Conservation (phyloP, 2,329 filamentous ascomycete genomes). For the Coleophoma crateriformis region DNA sequence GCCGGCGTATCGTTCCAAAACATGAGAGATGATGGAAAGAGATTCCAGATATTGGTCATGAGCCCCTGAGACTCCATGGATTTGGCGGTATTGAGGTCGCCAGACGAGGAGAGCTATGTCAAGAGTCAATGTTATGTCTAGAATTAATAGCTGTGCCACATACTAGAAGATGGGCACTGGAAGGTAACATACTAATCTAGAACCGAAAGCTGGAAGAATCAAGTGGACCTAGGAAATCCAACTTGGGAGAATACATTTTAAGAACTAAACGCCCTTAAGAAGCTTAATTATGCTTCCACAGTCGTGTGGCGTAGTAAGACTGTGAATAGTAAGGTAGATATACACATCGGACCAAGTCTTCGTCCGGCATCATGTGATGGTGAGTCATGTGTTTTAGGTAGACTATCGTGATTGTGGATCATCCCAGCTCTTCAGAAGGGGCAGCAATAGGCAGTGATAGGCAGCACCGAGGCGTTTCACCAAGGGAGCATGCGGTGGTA, state of each 20-base stretch:
- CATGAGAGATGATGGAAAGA: background rate
- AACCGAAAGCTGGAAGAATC: too few species aligned
- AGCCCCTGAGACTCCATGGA: background rate
- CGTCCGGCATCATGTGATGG: background rate
- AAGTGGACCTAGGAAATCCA: too few species aligned
- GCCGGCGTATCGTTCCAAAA: background rate
- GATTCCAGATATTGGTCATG: background rate
- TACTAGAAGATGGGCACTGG: too few species aligned
- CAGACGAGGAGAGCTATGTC: background rate
- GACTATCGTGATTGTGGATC: background rate
- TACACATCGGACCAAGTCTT: background rate
- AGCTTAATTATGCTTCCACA: too few species aligned
- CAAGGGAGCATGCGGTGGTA: background rate
- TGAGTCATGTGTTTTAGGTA: background rate
- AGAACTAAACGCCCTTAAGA: too few species aligned
- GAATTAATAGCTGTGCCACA: background rate
- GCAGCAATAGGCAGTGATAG: background rate
- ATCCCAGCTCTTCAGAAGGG: background rate
- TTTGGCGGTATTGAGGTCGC: background rate
- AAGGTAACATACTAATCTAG: too few species aligned
- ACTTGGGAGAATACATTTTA: too few species aligned
- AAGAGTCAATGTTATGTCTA: background rate
- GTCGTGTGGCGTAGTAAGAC: too few species aligned
- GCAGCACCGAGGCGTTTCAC: too few species aligned
- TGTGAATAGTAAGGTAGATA: too few species aligned